Conservation (phyloP, 495 filamentous ascomycete genomes). For the Aspergillus conjunctus region DNA sequence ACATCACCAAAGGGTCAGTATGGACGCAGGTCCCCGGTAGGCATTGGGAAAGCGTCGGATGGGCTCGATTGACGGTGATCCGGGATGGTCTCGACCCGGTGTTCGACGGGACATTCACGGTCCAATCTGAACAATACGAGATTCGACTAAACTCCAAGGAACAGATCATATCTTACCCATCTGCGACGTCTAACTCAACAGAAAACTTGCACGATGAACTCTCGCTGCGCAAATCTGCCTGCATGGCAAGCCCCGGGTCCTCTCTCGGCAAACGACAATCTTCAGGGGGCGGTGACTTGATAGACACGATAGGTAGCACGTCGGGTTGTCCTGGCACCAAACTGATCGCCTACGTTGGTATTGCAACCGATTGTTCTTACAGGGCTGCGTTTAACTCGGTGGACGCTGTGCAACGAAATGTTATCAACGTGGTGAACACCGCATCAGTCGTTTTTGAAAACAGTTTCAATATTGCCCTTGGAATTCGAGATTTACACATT, state of each 20-base stretch:
- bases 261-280: background rate
- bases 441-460: slow-evolving; percentile 81
- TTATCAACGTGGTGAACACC: slow-evolving; percentile 75
- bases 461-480: slow-evolving; percentile 86
- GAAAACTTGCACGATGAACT: background rate
- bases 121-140: slow-evolving; percentile 74
- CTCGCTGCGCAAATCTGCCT: background rate
- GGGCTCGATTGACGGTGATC: slow-evolving; percentile 38
- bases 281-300: background rate
- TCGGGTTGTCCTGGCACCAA: slow-evolving; percentile 75
- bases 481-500: slow-evolving; percentile 75
- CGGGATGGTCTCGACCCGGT: slow-evolving; percentile 70
- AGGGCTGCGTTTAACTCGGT: slow-evolving; percentile 63
- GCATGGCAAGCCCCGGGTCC: background rate
- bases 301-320: slow-evolving; percentile 48
- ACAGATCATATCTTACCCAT: slow-evolving; percentile 51
- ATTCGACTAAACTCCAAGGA: background rate
- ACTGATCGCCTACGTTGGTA: slow-evolving; percentile 79
- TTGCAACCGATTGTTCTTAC: slow-evolving; percentile 81
- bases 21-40: slow-evolving; percentile 9
- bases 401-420: slow-evolving; percentile 60
- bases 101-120: slow-evolving; percentile 82
- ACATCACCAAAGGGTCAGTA: slow-evolving; percentile 12
- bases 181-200: background rate
- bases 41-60: slow-evolving; percentile 10